Evolutionary conservation across 2,329 filamentous ascomycete species (phyloP).

Genomic region (Calonectria hawksworthii): DNA sequence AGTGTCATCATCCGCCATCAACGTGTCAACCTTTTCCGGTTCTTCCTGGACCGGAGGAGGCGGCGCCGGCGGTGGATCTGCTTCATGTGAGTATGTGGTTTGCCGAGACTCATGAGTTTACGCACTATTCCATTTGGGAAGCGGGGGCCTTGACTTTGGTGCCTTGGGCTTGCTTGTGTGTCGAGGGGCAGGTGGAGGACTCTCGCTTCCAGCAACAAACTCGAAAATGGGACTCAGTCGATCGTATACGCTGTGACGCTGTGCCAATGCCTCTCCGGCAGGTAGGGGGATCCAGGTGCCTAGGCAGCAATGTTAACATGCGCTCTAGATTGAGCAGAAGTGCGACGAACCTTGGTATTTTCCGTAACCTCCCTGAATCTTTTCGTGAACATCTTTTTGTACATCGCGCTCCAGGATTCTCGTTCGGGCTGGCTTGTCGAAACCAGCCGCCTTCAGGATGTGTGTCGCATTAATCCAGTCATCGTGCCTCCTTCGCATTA

Average conservation of each 20-base stretch:
- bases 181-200: constrained; percentile 93
- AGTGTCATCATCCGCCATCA: constrained; percentile 82
- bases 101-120: background rate
- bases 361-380: constrained; percentile 97
- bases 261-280: constrained; percentile 84
- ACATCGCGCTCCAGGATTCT: constrained; percentile 96
- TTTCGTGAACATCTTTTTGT: constrained; percentile 96
- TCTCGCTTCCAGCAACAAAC: constrained; percentile 85
- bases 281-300: constrained; percentile 96
- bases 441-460: constrained; percentile 95
- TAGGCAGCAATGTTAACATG: constrained; percentile 50
- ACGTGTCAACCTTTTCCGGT: constrained; percentile 73
- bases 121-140: constrained; percentile 69
- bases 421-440: constrained; percentile 96
- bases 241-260: constrained; percentile 88
- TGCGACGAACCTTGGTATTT: constrained; percentile 87
- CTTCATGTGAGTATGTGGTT: constrained; percentile 24
- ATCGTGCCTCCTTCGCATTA: constrained; percentile 94
- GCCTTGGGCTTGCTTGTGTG: constrained; percentile 90
- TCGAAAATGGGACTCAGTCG: constrained; percentile 91
- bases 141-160: constrained; percentile 66
- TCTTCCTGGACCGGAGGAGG: constrained; percentile 63
- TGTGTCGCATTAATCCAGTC: constrained; percentile 99
- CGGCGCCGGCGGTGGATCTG: constrained; percentile 40
- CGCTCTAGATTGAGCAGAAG: background rate